phyloP scores from a whole-genome alignment of 371 early-diverging fungal genomes.

The Mortierella sp. region DNA sequence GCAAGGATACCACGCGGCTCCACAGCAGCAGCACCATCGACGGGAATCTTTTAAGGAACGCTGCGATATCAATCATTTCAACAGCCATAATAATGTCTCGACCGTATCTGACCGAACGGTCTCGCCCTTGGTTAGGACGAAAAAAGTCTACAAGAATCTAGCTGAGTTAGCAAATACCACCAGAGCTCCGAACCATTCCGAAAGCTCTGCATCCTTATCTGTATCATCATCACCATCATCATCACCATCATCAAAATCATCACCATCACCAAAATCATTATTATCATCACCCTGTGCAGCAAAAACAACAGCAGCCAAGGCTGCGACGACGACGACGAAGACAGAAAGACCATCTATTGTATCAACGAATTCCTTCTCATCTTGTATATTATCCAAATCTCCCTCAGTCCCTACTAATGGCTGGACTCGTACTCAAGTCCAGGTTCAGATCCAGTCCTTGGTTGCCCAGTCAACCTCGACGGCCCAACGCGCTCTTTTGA shows the following conservation, averaged over 20 bases:
- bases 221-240: background rate
- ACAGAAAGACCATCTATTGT: background rate
- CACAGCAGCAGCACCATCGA: background rate
- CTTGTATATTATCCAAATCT: conserved; percentile 16
- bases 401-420: conserved; percentile 2
- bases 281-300: background rate
- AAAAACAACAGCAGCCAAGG: background rate
- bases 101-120: background rate
- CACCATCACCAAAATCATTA: background rate
- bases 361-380: background rate
- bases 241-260: too few relatives aligned
- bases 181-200: background rate
- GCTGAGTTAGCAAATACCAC: conserved; percentile 16
- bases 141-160: conserved; percentile 35
- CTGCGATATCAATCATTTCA: background rate
- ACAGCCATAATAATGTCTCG: background rate
- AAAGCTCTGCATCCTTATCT: background rate
- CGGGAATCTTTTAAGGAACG: background rate
- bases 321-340: background rate
- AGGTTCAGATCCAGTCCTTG: conserved; percentile 36
- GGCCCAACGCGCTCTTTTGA: conserved; percentile 40
- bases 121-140: conserved; percentile 20
- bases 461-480: conserved; percentile 44
- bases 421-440: conserved; percentile 42
- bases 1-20: background rate